Evolutionary conservation across 129 eudicot genomes (phyloP), one percentile per base, ranked within the genome.

Genomic region (Escallonia rubra): DNA sequence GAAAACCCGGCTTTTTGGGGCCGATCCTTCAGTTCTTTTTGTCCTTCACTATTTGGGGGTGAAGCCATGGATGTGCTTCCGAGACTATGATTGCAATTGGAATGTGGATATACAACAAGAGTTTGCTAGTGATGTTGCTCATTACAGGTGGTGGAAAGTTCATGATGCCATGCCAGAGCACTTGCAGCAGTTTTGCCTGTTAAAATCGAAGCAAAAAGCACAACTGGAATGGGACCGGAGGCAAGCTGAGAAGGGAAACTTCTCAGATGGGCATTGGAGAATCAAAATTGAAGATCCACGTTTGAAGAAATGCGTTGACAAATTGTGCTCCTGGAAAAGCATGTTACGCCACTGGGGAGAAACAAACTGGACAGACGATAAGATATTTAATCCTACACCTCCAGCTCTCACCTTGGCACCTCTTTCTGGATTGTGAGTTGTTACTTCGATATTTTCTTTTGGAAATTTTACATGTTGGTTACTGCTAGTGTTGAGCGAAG

Each of bases 1-100:
- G 80, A 85, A 85, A 44, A 76, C 66, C 4, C 66, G 72, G 9
- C 82, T 85, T 13, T 81, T 81, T 45, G 87, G 79, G 44, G 82
- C 84, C 2, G 85, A 85, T 2, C 91, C 91, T 3, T 85, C 91
- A 2, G 38, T 72, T 61, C 82, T 85, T 13, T 78, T 78, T 58
- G 91, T 85, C 10, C 66, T 85, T 7, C 91, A 85, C 40, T 85
- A 81, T 64, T 64, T 85, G 1, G 91, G 91, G 5, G 57, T 76
- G 7, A 85, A 85, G 76, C 91, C 91, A 34, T 85, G 91, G 91
- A 54, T 79, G 72, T 85, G 91, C 44, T 81, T 52, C 47, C 67
- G 81, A 15, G 87, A 85, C 73, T 85, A 78, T n/a, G 91, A 85
- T 14, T 85, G 91, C 40, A 85, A 85, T 54, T 85, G 87, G 87